These are phyloP conservation scores for Aureobasidium sp. DNA, from an alignment of 2,329 filamentous ascomycete species.

Conservation along the genomic window DNA sequence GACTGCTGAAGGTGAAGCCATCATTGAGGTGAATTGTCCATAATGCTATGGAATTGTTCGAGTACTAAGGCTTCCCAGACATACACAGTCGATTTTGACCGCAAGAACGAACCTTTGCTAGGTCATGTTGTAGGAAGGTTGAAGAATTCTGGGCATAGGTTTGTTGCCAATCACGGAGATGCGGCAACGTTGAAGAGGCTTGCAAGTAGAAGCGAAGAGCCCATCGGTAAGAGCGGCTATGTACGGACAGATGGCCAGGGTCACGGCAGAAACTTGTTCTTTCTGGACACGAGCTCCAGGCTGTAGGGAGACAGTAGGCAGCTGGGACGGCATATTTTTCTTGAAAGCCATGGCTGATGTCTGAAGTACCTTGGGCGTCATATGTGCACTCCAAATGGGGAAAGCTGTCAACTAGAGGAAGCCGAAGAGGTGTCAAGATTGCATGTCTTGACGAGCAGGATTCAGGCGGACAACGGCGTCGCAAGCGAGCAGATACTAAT, in stretches of 20 bases:
- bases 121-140: conserved; percentile 49
- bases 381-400: not conserved
- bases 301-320: not conserved
- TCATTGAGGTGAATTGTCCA: conserved; percentile 42
- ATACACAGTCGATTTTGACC: conserved; percentile 51
- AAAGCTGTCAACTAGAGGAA: not conserved
- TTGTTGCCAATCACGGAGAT: conserved; percentile 51
- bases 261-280: conserved; percentile 34
- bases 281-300: not conserved
- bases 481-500: not conserved
- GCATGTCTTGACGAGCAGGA: not conserved
- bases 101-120: conserved; percentile 40
- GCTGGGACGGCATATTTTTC: not conserved
- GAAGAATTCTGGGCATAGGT: conserved; percentile 36
- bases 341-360: not conserved
- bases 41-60: not conserved
- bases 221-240: conserved; percentile 41
- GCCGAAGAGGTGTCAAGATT: not conserved
- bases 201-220: conserved; percentile 36
- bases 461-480: not conserved
- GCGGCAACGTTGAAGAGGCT: conserved; percentile 40
- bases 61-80: conserved; percentile 34
- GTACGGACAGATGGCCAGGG: conserved; percentile 29
- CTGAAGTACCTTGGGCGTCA: not conserved
- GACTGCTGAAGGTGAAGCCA: conserved; percentile 41